phyloP scores from a whole-genome alignment of 306 rosid species.

The Malus domestica region ASM211411v1 NC_041796.1:941001-941500 shows the following conservation, averaged over 20 bases:
- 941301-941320: conserved; percentile 68
- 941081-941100: conserved; percentile 65
- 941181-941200: conserved; percentile 56
- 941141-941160: conserved; percentile 64
- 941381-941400: conserved; percentile 22
- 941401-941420: not conserved
- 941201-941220: conserved; percentile 99
- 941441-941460: not conserved
- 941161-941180: conserved; percentile 69
- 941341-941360: conserved; percentile 51
- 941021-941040: conserved; percentile 15
- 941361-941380: conserved; percentile 48
- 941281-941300: conserved; percentile 65
- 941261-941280: conserved; percentile 42
- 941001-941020: not conserved
- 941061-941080: conserved; percentile 65
- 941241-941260: conserved; percentile 45
- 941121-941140: conserved; percentile 54
- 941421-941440: too few species aligned
- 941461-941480: not conserved
- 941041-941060: conserved; percentile 67
- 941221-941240: conserved; percentile 58
- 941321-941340: conserved; percentile 54
- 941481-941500: not conserved
- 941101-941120: conserved; percentile 60